Evolutionary conservation across 2,329 filamentous ascomycete species (phyloP), one percentile per base, ranked within the genome.

Genomic region (Scedosporium dehoogii): DNA sequence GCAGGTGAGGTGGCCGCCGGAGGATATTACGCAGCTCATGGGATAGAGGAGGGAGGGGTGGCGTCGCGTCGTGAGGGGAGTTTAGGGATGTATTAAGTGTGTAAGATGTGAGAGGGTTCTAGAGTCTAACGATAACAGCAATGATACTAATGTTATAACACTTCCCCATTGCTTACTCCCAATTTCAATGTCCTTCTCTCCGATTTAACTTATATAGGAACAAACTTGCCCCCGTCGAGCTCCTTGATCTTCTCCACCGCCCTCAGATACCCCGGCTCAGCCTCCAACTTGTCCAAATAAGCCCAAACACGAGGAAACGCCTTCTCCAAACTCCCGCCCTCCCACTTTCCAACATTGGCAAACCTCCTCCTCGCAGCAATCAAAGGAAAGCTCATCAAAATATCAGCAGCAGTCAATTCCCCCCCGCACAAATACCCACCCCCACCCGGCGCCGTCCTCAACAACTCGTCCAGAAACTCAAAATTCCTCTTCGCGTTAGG

Each of bases 21-120:
- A 92, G 69, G 93, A 97, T 77, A 82, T 94, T 68, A 82, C 91
- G 71, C 94, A 99, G 78, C 78, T 99, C 69, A 99, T 99, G 94
- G 94, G 94, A 14, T 94, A 75, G 29, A 55, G 23, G 14, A 5
- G 44, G 44, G 44, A 12, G 3, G 44, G n/a, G 21, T 16, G 14
- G 42, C 12, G 6, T 16, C 10, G n/a, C n/a, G 3, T 46, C 3
- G 14, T 48, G 44, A 48, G 44, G 44, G 12, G 16, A 48, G 33
- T 38, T 38, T 10, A 21, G 2, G 44, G 21, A 48, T n/a, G 44
- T 48, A 23, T 48, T 48, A 38, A 38, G 33, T 38, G 33, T 38
- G 33, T 38, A 48, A 48, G 44, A 48, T 18, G 44, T 18, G 14
- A 48, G 21, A 48, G 44, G 44, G 44, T 48, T 38, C 33, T 38